Conservation (phyloP, 176 grass and related monocot genomes). For the Lolium perenne region DNA sequence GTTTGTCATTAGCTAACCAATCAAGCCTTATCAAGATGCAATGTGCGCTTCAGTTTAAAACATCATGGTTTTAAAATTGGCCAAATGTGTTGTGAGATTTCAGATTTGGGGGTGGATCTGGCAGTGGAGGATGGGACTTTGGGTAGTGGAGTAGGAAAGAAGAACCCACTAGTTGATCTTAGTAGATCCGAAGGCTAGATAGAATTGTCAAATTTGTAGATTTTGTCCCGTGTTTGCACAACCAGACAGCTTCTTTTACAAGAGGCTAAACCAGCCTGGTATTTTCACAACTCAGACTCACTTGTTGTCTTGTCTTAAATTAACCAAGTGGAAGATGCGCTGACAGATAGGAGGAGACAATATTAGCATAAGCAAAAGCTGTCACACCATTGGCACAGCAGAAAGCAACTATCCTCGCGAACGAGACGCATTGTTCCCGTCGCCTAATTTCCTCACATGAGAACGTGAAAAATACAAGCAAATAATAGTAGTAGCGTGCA, state of each 20-base stretch:
- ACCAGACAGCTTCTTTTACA: not conserved
- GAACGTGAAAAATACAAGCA: not conserved
- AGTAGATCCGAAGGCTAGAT: not conserved
- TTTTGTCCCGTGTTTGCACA: not conserved
- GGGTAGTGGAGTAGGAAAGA: too few relatives aligned
- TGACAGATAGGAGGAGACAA: not conserved
- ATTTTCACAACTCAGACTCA: not conserved
- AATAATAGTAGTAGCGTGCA: not conserved
- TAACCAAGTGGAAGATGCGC: not conserved
- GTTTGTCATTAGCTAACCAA: not conserved
- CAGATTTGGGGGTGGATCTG: too few relatives aligned
- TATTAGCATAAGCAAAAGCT: constrained; percentile 7
- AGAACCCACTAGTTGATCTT: too few relatives aligned
- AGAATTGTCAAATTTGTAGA: not conserved
- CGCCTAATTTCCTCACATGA: not conserved
- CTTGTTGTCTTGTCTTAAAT: not conserved
- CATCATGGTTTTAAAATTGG: too few relatives aligned
- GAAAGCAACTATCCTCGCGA: not conserved
- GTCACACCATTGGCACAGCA: not conserved
- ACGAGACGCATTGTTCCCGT: constrained; percentile 7
- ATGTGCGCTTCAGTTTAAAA: too few relatives aligned
- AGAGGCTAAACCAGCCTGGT: not conserved
- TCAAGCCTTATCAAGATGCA: not conserved
- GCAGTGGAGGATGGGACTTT: too few relatives aligned
- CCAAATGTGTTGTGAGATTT: too few relatives aligned